A percentile compares a stretch with the other conserved stretches of the same genome.
phyloP scores from a whole-genome alignment of 2,329 filamentous ascomycete species.

The Diplocarpon rosae region DNA sequence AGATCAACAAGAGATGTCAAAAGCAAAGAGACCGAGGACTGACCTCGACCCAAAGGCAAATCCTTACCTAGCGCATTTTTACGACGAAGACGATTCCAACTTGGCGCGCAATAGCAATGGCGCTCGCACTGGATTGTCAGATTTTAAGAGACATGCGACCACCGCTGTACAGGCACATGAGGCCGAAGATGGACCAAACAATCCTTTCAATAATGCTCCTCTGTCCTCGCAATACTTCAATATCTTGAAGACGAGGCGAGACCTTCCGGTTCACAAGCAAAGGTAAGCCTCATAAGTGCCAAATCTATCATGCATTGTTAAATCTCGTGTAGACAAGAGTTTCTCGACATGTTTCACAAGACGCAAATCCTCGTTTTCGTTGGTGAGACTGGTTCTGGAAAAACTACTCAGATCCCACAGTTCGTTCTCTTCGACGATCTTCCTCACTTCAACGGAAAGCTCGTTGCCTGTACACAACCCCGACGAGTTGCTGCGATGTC shows the following conservation, averaged over 20 bases:
- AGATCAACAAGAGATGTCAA: conserved; percentile 35
- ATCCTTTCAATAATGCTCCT: conserved; percentile 71
- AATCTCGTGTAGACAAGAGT: conserved; percentile 58
- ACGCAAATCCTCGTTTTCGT: conserved; percentile 97
- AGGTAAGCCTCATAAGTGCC: conserved; percentile 39
- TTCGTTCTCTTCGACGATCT: conserved; percentile 97
- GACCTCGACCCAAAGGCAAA: conserved; percentile 49
- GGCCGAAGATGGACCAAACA: conserved; percentile 70
- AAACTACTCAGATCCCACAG: conserved; percentile 97
- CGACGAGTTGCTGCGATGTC: conserved; percentile 98
- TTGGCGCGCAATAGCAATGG: conserved; percentile 25
- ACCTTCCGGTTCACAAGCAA: conserved; percentile 86
- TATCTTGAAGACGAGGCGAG: conserved; percentile 73
- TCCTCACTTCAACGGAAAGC: conserved; percentile 73
- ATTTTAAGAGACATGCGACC: conserved; percentile 67
- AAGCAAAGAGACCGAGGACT: conserved; percentile 36
- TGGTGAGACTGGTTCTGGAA: conserved; percentile 97
- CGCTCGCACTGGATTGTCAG: conserved; percentile 41
- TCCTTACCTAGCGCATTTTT: conserved; percentile 86
- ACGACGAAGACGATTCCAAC: conserved; percentile 35
- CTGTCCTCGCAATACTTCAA: conserved; percentile 80
- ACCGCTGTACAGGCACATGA: conserved; percentile 62
- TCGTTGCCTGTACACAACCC: conserved; percentile 94
- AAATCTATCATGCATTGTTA: conserved; percentile 8
- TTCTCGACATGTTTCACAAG: conserved; percentile 83